Conservation (phyloP, 306 rosid genomes). For the Cucurbita maxima region DNA sequence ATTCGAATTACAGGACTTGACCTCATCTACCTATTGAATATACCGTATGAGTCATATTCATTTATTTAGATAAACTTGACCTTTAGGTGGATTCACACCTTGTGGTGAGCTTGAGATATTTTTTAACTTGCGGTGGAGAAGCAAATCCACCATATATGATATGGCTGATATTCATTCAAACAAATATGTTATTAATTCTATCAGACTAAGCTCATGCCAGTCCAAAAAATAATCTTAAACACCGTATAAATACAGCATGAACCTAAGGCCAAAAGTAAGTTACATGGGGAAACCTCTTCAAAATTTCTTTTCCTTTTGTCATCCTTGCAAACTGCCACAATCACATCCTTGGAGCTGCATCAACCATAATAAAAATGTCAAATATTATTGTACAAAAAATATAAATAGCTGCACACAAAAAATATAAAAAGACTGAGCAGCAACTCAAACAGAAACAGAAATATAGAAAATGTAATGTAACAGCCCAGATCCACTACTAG, state of each 20-base stretch:
- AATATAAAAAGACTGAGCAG: too few species aligned
- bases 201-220: too few species aligned
- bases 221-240: too few species aligned
- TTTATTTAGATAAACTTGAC: neutral
- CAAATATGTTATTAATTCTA: too few species aligned
- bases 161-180: neutral
- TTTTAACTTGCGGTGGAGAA: neutral
- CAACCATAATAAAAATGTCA: neutral
- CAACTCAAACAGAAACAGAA: too few species aligned
- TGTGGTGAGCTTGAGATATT: neutral
- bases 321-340: neutral
- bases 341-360: constrained; percentile 12
- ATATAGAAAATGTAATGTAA: too few species aligned
- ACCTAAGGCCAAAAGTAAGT: neutral
- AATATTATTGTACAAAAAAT: neutral
- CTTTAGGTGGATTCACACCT: neutral
- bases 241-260: too few species aligned
- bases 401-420: too few species aligned
- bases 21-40: neutral
- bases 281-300: neutral
- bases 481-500: too few species aligned
- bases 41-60: neutral
- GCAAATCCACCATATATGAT: neutral
- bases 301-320: neutral
- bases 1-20: neutral